Percentiles rank a stretch among this genome's conserved stretches.
phyloP scores from a whole-genome alignment of 2,329 filamentous ascomycete species.

The Fusarium falciforme region DNA sequence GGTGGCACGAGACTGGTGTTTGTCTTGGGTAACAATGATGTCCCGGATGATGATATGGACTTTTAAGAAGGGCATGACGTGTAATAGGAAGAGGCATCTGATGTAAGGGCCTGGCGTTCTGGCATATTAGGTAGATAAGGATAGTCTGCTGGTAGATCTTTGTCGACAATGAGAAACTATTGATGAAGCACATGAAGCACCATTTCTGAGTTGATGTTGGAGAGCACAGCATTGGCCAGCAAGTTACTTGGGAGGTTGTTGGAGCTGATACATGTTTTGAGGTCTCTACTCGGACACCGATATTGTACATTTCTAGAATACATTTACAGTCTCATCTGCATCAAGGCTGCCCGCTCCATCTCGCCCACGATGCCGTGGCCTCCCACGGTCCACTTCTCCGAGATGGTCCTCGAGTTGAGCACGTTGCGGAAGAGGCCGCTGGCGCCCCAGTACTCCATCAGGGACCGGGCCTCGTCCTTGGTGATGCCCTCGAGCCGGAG shows the following conservation, averaged over 20 bases:
- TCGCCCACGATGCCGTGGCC: constrained; percentile 87
- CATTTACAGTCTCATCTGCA: constrained; percentile 59
- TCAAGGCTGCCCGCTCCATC: constrained; percentile 76
- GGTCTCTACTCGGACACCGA: constrained; percentile 35
- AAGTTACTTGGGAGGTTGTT: not conserved
- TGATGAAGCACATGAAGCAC: not conserved
- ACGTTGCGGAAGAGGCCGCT: constrained; percentile 81
- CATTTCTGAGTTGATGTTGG: not conserved
- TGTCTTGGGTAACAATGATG: constrained; percentile 68
- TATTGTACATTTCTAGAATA: constrained; percentile 47
- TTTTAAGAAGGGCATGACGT: constrained; percentile 30
- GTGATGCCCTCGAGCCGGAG: constrained; percentile 74
- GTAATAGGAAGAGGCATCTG: constrained; percentile 32
- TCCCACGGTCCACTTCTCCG: constrained; percentile 85
- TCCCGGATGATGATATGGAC: constrained; percentile 62
- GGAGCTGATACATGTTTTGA: constrained; percentile 25
- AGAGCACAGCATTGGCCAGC: not conserved
- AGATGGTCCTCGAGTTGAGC: constrained; percentile 77
- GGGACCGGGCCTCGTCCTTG: constrained; percentile 77
- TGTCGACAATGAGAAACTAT: constrained; percentile 20
- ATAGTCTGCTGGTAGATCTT: constrained; percentile 29
- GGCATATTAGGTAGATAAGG: constrained; percentile 41
- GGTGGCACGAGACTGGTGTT: constrained; percentile 79
- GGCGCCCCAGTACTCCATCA: constrained; percentile 94
- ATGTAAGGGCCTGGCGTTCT: constrained; percentile 48